Evolutionary conservation across 179 eudicot genomes (phyloP).

Genomic region (Pouteria campechiana): DNA sequence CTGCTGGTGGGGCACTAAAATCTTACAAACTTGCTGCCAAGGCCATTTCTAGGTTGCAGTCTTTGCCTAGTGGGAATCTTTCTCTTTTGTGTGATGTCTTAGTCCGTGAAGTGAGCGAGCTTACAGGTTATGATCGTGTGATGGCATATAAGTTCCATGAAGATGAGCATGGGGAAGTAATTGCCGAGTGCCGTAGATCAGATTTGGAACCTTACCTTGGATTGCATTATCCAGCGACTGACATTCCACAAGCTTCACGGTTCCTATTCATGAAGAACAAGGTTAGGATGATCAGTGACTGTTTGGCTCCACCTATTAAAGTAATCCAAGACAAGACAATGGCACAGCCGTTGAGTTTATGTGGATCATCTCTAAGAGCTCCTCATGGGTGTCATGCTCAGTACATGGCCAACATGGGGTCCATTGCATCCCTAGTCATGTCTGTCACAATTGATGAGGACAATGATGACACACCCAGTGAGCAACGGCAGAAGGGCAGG

Average conservation of each 20-base stretch:
- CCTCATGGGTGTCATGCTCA: conserved; percentile 97
- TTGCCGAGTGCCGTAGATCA: conserved; percentile 47
- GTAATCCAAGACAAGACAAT: conserved; percentile 56
- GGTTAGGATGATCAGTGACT: conserved; percentile 87
- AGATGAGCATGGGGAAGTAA: conserved; percentile 90
- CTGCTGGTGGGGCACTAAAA: conserved; percentile 64
- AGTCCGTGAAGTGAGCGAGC: conserved; percentile 56
- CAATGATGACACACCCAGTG: conserved; percentile 36
- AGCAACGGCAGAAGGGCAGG: conserved; percentile 35
- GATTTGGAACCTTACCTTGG: conserved; percentile 78
- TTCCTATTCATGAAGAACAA: conserved; percentile 80
- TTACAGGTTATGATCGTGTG: conserved; percentile 82
- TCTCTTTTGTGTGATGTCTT: conserved; percentile 59
- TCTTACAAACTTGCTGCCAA: conserved; percentile 85
- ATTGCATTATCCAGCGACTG: conserved; percentile 91
- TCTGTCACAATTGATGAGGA: conserved; percentile 65
- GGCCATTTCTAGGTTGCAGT: conserved; percentile 56
- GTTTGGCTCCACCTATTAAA: conserved; percentile 49
- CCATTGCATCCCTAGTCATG: conserved; percentile 80
- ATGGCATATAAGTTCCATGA: conserved; percentile 93
- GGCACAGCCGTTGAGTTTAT: conserved; percentile 59
- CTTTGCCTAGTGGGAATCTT: conserved; percentile 57
- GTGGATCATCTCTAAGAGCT: conserved; percentile 67
- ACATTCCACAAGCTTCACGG: conserved; percentile 89
- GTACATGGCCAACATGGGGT: conserved; percentile 83